Conservation (phyloP, 1,139 yeast species). For the Candida anutae region DNA sequence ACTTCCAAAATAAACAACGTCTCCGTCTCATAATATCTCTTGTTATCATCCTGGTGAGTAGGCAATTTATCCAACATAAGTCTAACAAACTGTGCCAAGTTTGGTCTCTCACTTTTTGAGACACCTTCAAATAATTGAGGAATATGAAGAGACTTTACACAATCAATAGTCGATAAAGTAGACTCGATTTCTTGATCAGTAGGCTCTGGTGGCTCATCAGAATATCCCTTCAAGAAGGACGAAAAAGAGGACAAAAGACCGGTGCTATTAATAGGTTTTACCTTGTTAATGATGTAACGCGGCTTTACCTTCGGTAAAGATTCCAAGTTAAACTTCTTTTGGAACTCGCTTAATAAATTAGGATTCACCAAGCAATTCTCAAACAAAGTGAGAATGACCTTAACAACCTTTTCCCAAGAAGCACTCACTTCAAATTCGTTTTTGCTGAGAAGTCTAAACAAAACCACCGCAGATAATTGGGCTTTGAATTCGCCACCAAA, state of each 20-base stretch:
- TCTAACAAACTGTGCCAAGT: conserved; percentile 12
- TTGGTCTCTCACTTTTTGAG: conserved; percentile 22
- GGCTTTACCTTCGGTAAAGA: conserved; percentile 59
- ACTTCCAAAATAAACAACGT: conserved; percentile 49
- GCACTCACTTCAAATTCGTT: conserved; percentile 40
- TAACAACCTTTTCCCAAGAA: conserved; percentile 57
- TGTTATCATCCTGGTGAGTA: conserved; percentile 22
- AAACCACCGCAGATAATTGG: conserved; percentile 78
- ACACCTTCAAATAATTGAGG: conserved; percentile 41
- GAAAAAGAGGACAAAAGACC: conserved; percentile 86
- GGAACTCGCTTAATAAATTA: conserved; percentile 59
- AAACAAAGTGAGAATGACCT: conserved; percentile 56
- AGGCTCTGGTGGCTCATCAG: conserved; percentile 87
- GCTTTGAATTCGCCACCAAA: conserved; percentile 91
- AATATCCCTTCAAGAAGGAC: conserved; percentile 79
- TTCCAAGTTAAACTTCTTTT: conserved; percentile 42
- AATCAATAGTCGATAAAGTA: conserved; percentile 74
- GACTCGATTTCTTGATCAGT: conserved; percentile 86
- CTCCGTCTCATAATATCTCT: conserved; percentile 47
- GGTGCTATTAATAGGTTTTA: conserved; percentile 54
- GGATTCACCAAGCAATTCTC: conserved; percentile 69
- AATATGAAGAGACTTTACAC: conserved; percentile 62
- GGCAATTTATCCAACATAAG: conserved; percentile 27
- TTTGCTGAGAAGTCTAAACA: conserved; percentile 68
- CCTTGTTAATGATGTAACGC: conserved; percentile 52